These are phyloP conservation scores for Tolypocladium capitatum DNA, from an alignment of 2,329 filamentous ascomycete genomes.

Conservation along the genomic window DNA sequence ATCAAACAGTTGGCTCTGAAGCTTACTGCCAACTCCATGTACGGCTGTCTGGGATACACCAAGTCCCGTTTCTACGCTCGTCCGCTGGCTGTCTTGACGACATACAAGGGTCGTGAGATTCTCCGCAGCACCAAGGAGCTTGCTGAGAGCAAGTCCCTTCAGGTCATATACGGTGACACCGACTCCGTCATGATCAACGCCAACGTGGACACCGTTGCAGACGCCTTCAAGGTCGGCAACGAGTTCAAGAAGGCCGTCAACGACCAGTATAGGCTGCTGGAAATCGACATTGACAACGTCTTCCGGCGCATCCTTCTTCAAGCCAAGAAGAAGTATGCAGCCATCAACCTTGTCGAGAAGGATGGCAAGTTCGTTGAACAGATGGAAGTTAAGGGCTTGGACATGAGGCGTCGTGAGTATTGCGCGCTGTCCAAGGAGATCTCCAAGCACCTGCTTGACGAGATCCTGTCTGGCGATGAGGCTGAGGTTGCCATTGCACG, in stretches of 20 bases:
- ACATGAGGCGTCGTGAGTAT: constrained; percentile 96
- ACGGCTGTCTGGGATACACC: constrained; percentile 92
- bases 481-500: constrained; percentile 75
- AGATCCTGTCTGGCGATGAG: constrained; percentile 88
- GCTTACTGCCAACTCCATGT: constrained; percentile 98
- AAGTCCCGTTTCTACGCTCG: constrained; percentile 96
- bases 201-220: constrained; percentile 84
- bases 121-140: constrained; percentile 89
- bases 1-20: constrained; percentile 96
- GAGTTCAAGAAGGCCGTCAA: constrained; percentile 96
- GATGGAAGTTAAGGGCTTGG: constrained; percentile 94
- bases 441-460: constrained; percentile 78
- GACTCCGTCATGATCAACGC: constrained; percentile 99
- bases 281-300: constrained; percentile 97
- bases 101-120: constrained; percentile 96
- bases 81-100: constrained; percentile 88
- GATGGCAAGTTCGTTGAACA: constrained; percentile 87
- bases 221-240: constrained; percentile 80
- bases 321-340: constrained; percentile 98
- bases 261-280: constrained; percentile 78
- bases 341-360: constrained; percentile 81
- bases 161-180: constrained; percentile 97
- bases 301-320: constrained; percentile 88
- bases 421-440: constrained; percentile 92
- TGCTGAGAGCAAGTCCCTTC: constrained; percentile 77